phyloP scores from a whole-genome alignment of 129 eudicot species.

The Saposhnikovia divaricata region DNA sequence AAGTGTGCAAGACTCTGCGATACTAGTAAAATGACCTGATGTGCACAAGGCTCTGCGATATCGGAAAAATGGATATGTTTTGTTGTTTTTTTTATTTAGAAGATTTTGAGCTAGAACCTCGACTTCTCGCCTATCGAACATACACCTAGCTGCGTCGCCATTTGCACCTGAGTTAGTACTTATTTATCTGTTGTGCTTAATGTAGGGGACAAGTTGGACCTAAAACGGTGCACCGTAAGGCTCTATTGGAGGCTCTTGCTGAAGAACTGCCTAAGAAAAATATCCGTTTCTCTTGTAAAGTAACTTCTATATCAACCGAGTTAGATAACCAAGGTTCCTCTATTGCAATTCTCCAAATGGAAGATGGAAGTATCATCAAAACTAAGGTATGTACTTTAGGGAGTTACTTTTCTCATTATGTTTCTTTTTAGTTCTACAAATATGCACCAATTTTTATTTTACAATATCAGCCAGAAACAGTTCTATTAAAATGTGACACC shows the following conservation, averaged over 20 bases:
- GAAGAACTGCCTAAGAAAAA: conserved; percentile 6
- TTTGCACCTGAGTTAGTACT: too few species aligned
- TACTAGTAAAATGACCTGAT: background rate
- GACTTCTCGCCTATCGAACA: background rate
- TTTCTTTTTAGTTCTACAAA: background rate
- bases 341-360: conserved; percentile 4
- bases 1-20: background rate
- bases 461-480: background rate
- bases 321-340: background rate
- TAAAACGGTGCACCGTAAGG: conserved; percentile 17
- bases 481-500: background rate
- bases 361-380: conserved; percentile 11
- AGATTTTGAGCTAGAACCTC: too few species aligned
- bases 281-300: conserved; percentile 5
- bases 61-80: too few species aligned
- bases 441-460: background rate
- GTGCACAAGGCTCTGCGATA: too few species aligned
- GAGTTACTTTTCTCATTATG: background rate
- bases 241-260: conserved; percentile 13
- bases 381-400: conserved; percentile 1
- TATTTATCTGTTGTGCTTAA: background rate
- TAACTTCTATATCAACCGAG: conserved; percentile 13
- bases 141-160: too few species aligned
- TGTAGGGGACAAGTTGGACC: conserved; percentile 5
- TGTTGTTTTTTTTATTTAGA: too few species aligned